Evolutionary conservation across 148 eudicot genomes (phyloP), one percentile per base, ranked within the genome.

Genomic region (Diospyros lotus): DNA sequence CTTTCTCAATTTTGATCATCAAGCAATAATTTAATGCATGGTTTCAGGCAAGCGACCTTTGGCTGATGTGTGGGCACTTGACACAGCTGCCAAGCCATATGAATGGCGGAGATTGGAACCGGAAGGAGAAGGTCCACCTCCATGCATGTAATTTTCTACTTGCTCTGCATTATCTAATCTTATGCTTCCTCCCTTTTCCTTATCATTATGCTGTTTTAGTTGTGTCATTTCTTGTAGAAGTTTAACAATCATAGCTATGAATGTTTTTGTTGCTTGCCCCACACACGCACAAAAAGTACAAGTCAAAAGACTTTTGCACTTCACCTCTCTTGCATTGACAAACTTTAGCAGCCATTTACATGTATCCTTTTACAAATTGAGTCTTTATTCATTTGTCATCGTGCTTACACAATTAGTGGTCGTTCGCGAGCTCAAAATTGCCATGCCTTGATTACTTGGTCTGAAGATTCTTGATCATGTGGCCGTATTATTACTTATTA

Each of bases 51-150:
- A 92, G 78, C 86, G 98, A 46, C 94, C 97, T 71, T 82, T 95
- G 81, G 97, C 98, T 82, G 98, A 95, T 89, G 98, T 90, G 44
- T 95, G 98, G 98, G 98, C 97, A 11, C 81, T 95, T 72, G 98
- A 95, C 82, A 95, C 98, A 59, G 98, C 98, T 66, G 97, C 97
- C 53, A 95, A 95, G 79, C 98, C 98, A 51, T 95, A 95, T 72
- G 98, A 92, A 72, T 95, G 98, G 98, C 84, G 96, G 80, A 95
- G 90, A 81, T 77, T 95, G 84, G 97, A 95, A 79, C 98, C 98
- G 61, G 98, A 95, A 83, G 98, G 98, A 75, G 98, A 95, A 82
- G 97, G 96, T 73, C 98, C 98, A 39, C 96, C 98, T 79, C 94
- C 97, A 58, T 92, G 97, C 96, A 92, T 94, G 97, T 92, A 88